These are phyloP conservation scores for Bromus sterilis DNA, from an alignment of 176 grass and related monocot species.

Conservation along the genomic window DNA sequence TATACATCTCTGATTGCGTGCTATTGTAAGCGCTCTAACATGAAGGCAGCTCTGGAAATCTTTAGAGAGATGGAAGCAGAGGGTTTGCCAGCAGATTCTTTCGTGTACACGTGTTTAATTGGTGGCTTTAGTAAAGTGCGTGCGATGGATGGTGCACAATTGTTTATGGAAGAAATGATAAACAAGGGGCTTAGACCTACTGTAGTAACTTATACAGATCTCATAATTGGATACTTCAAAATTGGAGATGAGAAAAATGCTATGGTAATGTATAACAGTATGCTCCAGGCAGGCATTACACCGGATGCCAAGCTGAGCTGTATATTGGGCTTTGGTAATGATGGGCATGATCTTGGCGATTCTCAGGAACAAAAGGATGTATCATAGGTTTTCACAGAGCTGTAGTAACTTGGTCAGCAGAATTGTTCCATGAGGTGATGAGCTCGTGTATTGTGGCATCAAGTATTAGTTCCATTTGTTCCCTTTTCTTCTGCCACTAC, in stretches of 20 bases:
- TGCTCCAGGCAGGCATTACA: slow-evolving; percentile 42
- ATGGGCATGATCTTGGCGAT: background rate
- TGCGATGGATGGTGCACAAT: slow-evolving; percentile 47
- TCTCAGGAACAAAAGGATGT: background rate
- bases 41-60: slow-evolving; percentile 41
- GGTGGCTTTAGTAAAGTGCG: slow-evolving; percentile 43
- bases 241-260: slow-evolving; percentile 24
- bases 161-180: slow-evolving; percentile 49
- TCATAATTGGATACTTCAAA: slow-evolving; percentile 57
- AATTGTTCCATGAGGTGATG: background rate
- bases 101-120: slow-evolving; percentile 59
- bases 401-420: background rate
- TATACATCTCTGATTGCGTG: slow-evolving; percentile 61
- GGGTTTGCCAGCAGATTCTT: slow-evolving; percentile 41
- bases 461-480: background rate
- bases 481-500: background rate
- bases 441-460: background rate
- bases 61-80: slow-evolving; percentile 42
- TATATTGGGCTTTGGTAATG: slow-evolving; percentile 13
- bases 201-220: slow-evolving; percentile 49
- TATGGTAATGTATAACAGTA: slow-evolving; percentile 25
- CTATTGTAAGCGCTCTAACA: slow-evolving; percentile 46
- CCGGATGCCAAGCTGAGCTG: slow-evolving; percentile 35
- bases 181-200: slow-evolving; percentile 33
- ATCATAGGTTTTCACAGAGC: background rate